Evolutionary conservation across 2,329 filamentous ascomycete species (phyloP), one percentile per base, ranked within the genome.

Genomic region (Talaromyces sp.): DNA sequence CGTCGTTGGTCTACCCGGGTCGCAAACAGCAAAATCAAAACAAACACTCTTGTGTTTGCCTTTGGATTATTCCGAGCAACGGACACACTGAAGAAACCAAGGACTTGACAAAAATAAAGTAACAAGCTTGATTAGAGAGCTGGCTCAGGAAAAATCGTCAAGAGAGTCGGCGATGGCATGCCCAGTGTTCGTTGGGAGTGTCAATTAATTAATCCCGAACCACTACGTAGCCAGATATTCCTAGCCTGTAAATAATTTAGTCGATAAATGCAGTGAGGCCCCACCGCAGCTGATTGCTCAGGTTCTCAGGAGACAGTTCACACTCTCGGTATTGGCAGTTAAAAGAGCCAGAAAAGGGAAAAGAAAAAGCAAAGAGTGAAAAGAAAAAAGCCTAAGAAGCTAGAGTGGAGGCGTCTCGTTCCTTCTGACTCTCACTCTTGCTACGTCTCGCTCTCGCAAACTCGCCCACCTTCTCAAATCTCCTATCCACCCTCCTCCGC

Each of bases 11-110:
- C 45, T 50, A 27, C 35, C 19, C 27, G 22, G 15, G 52, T 37
- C 52, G 33, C 52, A 72, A 72, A 62, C 2, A 68, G 73, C 41
- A 73, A 75, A 73, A 72, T 41, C 68, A 73, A 71, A 76, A 75
- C 72, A 75, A 76, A 74, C 69, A 71, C 27, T 54, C n/a, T 54
- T n/a, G n/a, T 54, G 19, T 22, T 31, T 54, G n/a, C 31, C n/a
- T 56, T 6, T 15, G 9, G 33, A 11, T 39, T 6, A 19, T 37
- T 35, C 22, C 27, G 17, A 37, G 19, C 31, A 25, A 56, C 52
- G n/a, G n/a, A 13, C 33, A 37, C 15, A 39, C 3, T n/a, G 33
- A 56, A 37, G n/a, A 56, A 19, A 37, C 11, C 9, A 19, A 19
- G 17, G 31, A 13, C n/a, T 54, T 31, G 17, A 13, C 7, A 35